phyloP scores from a whole-genome alignment of 2,329 filamentous ascomycete species.

The Venturiaceae sp. region DNA sequence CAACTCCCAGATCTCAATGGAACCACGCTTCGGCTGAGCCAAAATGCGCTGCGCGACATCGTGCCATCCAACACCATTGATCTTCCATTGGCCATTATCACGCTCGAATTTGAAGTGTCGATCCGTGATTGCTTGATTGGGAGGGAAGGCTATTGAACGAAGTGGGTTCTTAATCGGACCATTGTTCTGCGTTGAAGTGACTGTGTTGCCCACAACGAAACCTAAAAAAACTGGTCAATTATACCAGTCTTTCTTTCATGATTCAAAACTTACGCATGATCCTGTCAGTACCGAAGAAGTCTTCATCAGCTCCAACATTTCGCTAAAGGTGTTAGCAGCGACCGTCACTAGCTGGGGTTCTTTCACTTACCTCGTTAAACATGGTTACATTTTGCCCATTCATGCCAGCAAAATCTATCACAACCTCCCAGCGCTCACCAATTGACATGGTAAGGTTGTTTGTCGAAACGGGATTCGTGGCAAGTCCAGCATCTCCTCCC shows the following conservation, averaged over 20 bases:
- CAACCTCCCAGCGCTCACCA: slow-evolving; percentile 49
- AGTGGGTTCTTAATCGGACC: no score
- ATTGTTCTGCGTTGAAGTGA: slow-evolving; percentile 13
- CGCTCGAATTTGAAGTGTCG: slow-evolving; percentile 24
- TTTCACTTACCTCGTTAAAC: slow-evolving; percentile 31
- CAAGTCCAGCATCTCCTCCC: slow-evolving; percentile 43
- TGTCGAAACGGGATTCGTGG: slow-evolving; percentile 33
- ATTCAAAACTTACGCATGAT: slow-evolving; percentile 15
- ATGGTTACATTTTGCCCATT: slow-evolving; percentile 40
- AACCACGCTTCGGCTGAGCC: no score
- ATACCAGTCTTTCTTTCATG: no score
- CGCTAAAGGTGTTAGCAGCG: no score
- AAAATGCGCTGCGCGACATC: slow-evolving; percentile 16
- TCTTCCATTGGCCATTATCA: slow-evolving; percentile 19
- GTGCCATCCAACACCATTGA: slow-evolving; percentile 25
- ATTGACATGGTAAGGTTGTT: slow-evolving; percentile 38
- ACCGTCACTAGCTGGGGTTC: no score
- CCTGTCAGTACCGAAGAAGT: slow-evolving; percentile 37
- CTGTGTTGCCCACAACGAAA: slow-evolving; percentile 35
- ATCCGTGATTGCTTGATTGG: slow-evolving; percentile 16
- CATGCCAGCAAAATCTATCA: slow-evolving; percentile 44
- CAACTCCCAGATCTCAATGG: no score
- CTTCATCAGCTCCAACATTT: no score
- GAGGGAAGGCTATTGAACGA: slow-evolving; percentile 16
- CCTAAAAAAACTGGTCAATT: background rate